These are phyloP conservation scores for Zopfia rhizophila DNA, from an alignment of 2,329 filamentous ascomycete genomes.

Conservation along the genomic window DNA sequence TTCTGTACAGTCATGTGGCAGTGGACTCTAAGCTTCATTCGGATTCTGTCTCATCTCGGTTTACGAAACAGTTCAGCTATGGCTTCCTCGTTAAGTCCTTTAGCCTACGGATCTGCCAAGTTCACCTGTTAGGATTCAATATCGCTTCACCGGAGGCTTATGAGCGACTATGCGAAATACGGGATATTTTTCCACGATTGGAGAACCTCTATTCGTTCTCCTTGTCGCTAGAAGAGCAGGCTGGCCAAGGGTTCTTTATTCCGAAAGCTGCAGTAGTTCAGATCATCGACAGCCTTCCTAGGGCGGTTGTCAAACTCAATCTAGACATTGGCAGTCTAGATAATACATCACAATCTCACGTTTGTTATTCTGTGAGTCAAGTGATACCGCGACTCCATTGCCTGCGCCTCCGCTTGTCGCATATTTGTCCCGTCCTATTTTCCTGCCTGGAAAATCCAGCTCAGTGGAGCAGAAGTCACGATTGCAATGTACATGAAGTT, in stretches of 20 bases:
- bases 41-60: slow-evolving; percentile 14
- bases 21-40: slow-evolving; percentile 19
- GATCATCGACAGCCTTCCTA: slow-evolving; percentile 19
- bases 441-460: slow-evolving; percentile 7
- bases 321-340: slow-evolving; percentile 19
- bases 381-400: slow-evolving; percentile 21
- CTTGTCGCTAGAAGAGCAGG: slow-evolving; percentile 19
- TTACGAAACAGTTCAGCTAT: slow-evolving; percentile 9
- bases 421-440: slow-evolving; percentile 24
- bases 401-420: slow-evolving; percentile 17
- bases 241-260: slow-evolving; percentile 12
- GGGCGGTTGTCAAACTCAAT: slow-evolving; percentile 19
- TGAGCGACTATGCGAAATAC: slow-evolving; percentile 20
- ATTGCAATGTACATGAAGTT: slow-evolving; percentile 12
- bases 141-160: slow-evolving; percentile 19
- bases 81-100: slow-evolving; percentile 17
- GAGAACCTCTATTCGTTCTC: slow-evolving; percentile 20
- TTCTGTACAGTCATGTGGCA: slow-evolving; percentile 19
- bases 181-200: slow-evolving; percentile 18
- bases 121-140: slow-evolving; percentile 25
- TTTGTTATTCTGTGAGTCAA: slow-evolving; percentile 21
- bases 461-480: too few relatives aligned
- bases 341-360: slow-evolving; percentile 17
- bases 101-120: slow-evolving; percentile 17
- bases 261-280: slow-evolving; percentile 17